Conservation (phyloP, 2,329 filamentous ascomycete genomes). For the Didymellaceae sp. region DNA sequence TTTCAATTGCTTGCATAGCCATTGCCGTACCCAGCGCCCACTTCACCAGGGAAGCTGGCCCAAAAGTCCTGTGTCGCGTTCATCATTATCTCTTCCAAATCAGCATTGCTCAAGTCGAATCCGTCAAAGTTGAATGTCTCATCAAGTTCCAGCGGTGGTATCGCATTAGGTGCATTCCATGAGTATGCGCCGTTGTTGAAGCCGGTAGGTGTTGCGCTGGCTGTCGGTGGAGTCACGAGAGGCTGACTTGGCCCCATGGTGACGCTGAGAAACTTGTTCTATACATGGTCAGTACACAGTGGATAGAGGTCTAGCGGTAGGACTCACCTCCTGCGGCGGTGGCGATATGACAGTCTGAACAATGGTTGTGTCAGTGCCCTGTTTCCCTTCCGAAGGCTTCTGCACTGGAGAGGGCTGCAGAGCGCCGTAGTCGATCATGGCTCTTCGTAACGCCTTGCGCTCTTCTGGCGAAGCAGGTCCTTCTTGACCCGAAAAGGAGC, state of each 20-base stretch:
- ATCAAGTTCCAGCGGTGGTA: constrained; percentile 41
- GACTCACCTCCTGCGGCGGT: constrained; percentile 8
- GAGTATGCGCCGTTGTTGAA: constrained; percentile 25
- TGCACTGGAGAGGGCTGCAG: constrained; percentile 50
- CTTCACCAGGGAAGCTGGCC: constrained; percentile 49
- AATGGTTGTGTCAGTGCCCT: constrained; percentile 21
- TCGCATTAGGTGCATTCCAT: constrained; percentile 32
- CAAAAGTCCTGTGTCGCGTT: constrained; percentile 50
- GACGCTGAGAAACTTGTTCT: constrained; percentile 15
- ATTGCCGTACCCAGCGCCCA: constrained; percentile 40
- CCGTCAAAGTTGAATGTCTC: constrained; percentile 41
- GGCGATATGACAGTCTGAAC: constrained; percentile 19
- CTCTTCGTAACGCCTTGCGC: constrained; percentile 44
- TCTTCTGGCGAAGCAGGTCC: constrained; percentile 47
- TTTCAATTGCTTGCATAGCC: constrained; percentile 4
- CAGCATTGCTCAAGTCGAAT: constrained; percentile 44
- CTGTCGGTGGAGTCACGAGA: constrained; percentile 26
- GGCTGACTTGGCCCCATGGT: constrained; percentile 6
- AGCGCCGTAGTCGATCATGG: constrained; percentile 52
- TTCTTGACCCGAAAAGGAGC: constrained; percentile 44
- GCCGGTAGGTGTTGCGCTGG: constrained; percentile 34
- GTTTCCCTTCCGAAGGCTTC: constrained; percentile 35
- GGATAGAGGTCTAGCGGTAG: not conserved
- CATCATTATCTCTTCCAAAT: constrained; percentile 48
- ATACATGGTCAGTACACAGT: not conserved